Conservation (phyloP, 371 early-diverging fungal species). For the Thermomucor indicae-seudaticae region DNA sequence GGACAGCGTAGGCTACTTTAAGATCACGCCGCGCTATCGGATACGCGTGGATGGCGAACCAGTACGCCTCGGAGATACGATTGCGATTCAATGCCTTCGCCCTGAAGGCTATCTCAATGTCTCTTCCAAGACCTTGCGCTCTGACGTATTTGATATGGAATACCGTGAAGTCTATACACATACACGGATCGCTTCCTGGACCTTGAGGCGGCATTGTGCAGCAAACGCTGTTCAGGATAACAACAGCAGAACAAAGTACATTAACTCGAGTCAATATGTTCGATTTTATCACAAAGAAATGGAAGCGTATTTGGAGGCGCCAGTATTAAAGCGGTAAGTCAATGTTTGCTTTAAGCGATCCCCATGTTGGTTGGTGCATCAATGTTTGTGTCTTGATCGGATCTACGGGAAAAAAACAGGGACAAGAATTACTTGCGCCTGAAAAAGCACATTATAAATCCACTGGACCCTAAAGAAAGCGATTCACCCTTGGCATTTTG, state of each 20-base stretch:
- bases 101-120: constrained; percentile 49
- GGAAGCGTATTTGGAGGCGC: constrained; percentile 43
- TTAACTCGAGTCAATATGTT: constrained; percentile 40
- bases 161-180: constrained; percentile 31
- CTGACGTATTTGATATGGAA: constrained; percentile 14
- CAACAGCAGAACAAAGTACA: constrained; percentile 15
- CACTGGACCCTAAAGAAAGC: constrained; percentile 52
- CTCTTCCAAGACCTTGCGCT: constrained; percentile 10
- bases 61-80: constrained; percentile 45
- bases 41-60: constrained; percentile 56
- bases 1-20: constrained; percentile 40
- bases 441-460: constrained; percentile 47
- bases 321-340: constrained; percentile 19
- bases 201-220: constrained; percentile 21
- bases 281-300: constrained; percentile 57
- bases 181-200: constrained; percentile 34
- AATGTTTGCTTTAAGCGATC: no score
- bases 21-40: constrained; percentile 47
- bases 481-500: constrained; percentile 51
- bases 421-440: constrained; percentile 17
- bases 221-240: constrained; percentile 12
- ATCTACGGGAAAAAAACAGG: constrained; percentile 2
- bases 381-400: neutral
- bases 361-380: no score
- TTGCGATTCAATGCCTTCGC: constrained; percentile 48